phyloP scores from a whole-genome alignment of 1,284 basidiomycete genomes.

The Irpex sp. region DNA sequence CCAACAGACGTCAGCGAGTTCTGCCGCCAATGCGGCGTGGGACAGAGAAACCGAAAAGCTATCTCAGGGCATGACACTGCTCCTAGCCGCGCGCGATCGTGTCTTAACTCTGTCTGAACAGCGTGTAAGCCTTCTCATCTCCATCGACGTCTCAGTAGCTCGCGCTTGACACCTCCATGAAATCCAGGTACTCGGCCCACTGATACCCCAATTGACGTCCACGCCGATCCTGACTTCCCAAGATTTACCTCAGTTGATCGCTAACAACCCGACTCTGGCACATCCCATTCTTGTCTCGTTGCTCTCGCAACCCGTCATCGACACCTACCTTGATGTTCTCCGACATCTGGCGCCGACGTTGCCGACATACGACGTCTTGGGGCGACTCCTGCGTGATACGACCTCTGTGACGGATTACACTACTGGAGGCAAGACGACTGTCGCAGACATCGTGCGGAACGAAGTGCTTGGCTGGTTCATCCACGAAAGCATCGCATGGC shows the following conservation, averaged over 20 bases:
- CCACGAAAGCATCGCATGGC: conserved; percentile 57
- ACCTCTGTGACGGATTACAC: conserved; percentile 35
- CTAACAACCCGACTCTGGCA: conserved; percentile 63
- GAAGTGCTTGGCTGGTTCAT: conserved; percentile 67
- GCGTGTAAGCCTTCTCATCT: conserved; percentile 39
- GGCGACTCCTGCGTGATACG: conserved; percentile 55
- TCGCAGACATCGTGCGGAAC: conserved; percentile 54
- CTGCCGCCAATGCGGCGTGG: conserved; percentile 25
- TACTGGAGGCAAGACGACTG: conserved; percentile 44
- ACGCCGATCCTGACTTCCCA: conserved; percentile 60
- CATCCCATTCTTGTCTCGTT: conserved; percentile 56
- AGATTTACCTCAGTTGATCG: conserved; percentile 58
- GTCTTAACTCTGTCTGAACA: conserved; percentile 68
- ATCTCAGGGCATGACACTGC: conserved; percentile 54
- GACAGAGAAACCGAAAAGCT: conserved; percentile 34
- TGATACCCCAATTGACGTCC: conserved; percentile 40
- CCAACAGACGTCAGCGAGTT: not conserved
- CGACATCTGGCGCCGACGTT: conserved; percentile 57
- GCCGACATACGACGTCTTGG: conserved; percentile 67
- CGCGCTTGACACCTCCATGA: not conserved
- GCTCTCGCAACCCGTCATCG: conserved; percentile 27
- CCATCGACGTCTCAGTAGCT: not conserved
- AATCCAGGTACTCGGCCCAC: conserved; percentile 30
- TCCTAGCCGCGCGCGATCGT: conserved; percentile 61
- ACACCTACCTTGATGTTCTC: conserved; percentile 50